Percentiles rank a stretch among this genome's conserved stretches.
Conservation (phyloP, 2,329 filamentous ascomycete species). For the Colletotrichum shisoi region DNA sequence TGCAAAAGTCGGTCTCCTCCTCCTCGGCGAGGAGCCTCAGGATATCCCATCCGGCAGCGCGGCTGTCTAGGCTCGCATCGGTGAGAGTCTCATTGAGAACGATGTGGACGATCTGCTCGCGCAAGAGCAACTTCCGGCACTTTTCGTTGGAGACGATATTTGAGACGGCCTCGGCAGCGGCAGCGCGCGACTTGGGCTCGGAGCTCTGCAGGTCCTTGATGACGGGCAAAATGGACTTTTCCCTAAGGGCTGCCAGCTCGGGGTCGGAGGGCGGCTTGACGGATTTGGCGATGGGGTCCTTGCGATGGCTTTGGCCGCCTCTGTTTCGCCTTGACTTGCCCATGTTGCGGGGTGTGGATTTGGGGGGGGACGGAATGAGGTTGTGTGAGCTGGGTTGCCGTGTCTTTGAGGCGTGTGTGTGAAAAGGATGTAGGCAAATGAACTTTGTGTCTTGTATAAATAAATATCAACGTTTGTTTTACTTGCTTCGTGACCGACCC, state of each 20-base stretch:
- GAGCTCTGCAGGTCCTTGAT: slow-evolving; percentile 67
- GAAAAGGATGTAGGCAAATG: neutral
- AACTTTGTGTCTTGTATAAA: neutral
- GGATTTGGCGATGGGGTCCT: slow-evolving; percentile 64
- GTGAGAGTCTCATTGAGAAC: slow-evolving; percentile 71
- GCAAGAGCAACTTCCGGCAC: slow-evolving; percentile 70
- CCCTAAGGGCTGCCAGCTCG: slow-evolving; percentile 68
- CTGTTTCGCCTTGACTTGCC: slow-evolving; percentile 67
- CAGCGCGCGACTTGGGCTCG: slow-evolving; percentile 65
- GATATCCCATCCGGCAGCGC: slow-evolving; percentile 73
- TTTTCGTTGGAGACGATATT: slow-evolving; percentile 69
- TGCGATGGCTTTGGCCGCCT: slow-evolving; percentile 57
- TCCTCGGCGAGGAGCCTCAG: slow-evolving; percentile 67
- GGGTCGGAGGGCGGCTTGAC: slow-evolving; percentile 70
- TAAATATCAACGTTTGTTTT: neutral
- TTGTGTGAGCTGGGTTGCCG: neutral
- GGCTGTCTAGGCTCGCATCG: slow-evolving; percentile 68
- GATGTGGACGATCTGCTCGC: slow-evolving; percentile 71
- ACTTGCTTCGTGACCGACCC: slow-evolving; percentile 26
- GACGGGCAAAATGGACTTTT: slow-evolving; percentile 69
- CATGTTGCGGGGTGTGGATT: slow-evolving; percentile 53
- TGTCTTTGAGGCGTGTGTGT: neutral
- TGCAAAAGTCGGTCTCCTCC: slow-evolving; percentile 71
- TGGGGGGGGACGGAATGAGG: slow-evolving; percentile 5
- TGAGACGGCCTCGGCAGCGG: slow-evolving; percentile 66